phyloP scores from a whole-genome alignment of 176 grass and related monocot genomes.

The Triticum dicoccoides region DNA sequence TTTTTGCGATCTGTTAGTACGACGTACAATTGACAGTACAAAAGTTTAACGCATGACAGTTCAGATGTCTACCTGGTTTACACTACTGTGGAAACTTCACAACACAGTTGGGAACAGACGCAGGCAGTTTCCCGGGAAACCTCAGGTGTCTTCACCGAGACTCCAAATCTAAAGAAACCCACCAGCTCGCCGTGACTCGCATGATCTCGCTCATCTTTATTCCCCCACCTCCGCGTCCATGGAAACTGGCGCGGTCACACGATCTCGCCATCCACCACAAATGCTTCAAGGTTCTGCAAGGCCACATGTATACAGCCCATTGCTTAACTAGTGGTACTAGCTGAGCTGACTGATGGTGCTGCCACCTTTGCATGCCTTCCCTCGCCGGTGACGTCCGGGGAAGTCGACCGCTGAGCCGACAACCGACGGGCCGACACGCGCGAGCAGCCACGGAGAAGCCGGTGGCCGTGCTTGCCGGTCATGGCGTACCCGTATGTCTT shows the following conservation, averaged over 20 bases:
- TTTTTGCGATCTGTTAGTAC: neutral
- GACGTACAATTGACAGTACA: no score
- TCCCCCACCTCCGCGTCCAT: constrained; percentile 4
- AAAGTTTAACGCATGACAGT: neutral
- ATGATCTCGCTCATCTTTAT: constrained; percentile 35
- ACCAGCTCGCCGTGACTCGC: neutral
- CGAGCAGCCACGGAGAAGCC: neutral
- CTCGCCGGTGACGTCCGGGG: constrained; percentile 48
- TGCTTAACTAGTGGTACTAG: neutral
- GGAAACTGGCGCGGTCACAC: constrained; percentile 3
- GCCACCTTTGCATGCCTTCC: constrained; percentile 28
- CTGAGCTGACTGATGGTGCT: neutral
- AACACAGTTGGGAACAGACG: neutral
- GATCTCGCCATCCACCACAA: neutral
- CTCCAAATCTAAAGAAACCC: constrained; percentile 22
- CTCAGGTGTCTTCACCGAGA: constrained; percentile 26
- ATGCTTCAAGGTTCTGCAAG: constrained; percentile 33
- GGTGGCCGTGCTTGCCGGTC: neutral
- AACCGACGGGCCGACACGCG: neutral
- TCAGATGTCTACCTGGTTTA: neutral
- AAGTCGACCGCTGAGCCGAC: constrained; percentile 18
- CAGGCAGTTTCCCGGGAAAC: constrained; percentile 8
- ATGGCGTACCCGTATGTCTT: constrained; percentile 69
- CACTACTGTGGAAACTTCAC: neutral
- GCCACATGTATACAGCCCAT: constrained; percentile 14